Base-by-base conservation (phyloP, 2,329 filamentous ascomycete species). In the Penicillium griseofulvum region DNA sequence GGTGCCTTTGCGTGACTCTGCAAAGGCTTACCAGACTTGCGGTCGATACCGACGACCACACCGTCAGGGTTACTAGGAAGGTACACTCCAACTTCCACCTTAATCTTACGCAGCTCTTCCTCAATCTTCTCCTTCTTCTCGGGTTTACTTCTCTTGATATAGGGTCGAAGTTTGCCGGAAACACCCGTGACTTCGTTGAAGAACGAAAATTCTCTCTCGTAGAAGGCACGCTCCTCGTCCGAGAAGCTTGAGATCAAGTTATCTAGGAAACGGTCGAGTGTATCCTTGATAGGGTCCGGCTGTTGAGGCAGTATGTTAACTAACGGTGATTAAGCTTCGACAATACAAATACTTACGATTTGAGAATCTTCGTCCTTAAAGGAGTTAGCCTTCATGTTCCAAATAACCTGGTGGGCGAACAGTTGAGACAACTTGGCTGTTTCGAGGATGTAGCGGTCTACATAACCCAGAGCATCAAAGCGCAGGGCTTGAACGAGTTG, bases 101-200 rank as follows among this genome's bases (percentile, higher is more conserved):
- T 88, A 74, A 99, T 97, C 74, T 96, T 96, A 62, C 94, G 90
- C 41, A 99, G 80, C 71, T 99, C 94, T 75, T 99, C 95, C 70
- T 97, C 94, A 60, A 99, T 99, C 78, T 97, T 99, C 70, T 94
- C 89, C 73, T 97, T 97, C 82, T 99, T 99, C 75, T 97, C 93
- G 2, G 91, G 89, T 74, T 99, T 99, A 38, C 88, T 87, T 56
- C 84, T 84, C 74, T 96, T 96, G 71, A 99, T 95, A 67, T 89
- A 89, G 1, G 95, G 94, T 67, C 94, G 92, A 45, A 99, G 82
- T 69, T 96, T 99, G 54, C 94, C 95, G 0, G 95, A 99, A 54
- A 99, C 93, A 46, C 83, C 87, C 1, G 94, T 99, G 37, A 99
- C 91, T 73, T 97, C 92, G 63, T 94, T 90, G 71, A 99, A 99